Evolutionary conservation across 2,329 filamentous ascomycete species (phyloP).

Genomic region (Exserohilum rostratum): DNA sequence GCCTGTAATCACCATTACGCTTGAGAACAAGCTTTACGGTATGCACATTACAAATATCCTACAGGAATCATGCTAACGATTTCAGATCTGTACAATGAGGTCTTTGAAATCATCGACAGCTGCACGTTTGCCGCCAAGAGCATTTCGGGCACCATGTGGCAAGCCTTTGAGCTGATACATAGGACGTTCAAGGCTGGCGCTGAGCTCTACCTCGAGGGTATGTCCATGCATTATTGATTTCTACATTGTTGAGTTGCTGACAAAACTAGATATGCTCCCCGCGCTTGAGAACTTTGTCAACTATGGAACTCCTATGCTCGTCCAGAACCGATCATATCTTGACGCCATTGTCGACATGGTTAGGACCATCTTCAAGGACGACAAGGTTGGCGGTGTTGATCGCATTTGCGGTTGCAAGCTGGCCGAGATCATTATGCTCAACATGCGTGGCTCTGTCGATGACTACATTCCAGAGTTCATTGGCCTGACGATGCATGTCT

Average conservation of each 20-base stretch:
- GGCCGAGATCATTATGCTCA: slow-evolving; percentile 96
- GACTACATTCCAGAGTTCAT: slow-evolving; percentile 89
- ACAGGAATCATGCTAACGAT: slow-evolving; percentile 25
- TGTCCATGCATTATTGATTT: slow-evolving; percentile 1
- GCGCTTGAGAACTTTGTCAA: slow-evolving; percentile 97
- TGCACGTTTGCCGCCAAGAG: slow-evolving; percentile 97
- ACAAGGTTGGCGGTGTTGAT: slow-evolving; percentile 91
- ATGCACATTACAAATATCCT: slow-evolving; percentile 35
- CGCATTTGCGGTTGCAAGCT: slow-evolving; percentile 97
- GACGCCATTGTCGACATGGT: slow-evolving; percentile 93
- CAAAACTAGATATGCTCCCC: slow-evolving; percentile 80
- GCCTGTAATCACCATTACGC: slow-evolving; percentile 93
- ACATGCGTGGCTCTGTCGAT: slow-evolving; percentile 85
- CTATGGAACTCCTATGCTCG: slow-evolving; percentile 80
- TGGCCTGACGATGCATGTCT: slow-evolving; percentile 82
- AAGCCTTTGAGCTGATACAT: slow-evolving; percentile 95
- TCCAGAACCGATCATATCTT: slow-evolving; percentile 84
- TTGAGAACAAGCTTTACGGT: slow-evolving; percentile 97
- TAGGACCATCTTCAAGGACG: slow-evolving; percentile 88
- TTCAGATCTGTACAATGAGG: slow-evolving; percentile 90
- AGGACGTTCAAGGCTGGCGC: slow-evolving; percentile 96
- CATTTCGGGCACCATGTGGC: slow-evolving; percentile 97
- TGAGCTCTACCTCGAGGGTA: slow-evolving; percentile 86
- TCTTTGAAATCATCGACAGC: slow-evolving; percentile 99
- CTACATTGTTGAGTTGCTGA: slow-evolving; percentile 12